These are phyloP conservation scores for Fusarium xyrophilum DNA, from an alignment of 2,329 filamentous ascomycete species.

Conservation along the genomic window DNA sequence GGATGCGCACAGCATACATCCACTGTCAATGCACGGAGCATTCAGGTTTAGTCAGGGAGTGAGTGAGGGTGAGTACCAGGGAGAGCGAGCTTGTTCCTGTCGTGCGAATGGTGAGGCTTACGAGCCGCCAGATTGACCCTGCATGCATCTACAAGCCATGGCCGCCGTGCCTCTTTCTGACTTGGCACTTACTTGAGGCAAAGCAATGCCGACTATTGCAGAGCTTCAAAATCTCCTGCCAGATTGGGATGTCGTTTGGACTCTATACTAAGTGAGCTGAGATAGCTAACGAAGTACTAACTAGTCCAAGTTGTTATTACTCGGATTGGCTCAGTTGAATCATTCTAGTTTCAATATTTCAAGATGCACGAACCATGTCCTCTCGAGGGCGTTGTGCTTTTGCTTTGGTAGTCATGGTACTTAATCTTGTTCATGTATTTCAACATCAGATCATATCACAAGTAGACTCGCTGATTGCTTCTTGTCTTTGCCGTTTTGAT, in stretches of 20 bases:
- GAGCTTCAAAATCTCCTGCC: neutral
- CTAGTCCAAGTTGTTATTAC: too few relatives aligned
- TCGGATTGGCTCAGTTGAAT: neutral
- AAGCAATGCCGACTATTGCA: neutral
- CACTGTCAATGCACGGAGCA: neutral
- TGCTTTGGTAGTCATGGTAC: neutral
- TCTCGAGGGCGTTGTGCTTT: neutral
- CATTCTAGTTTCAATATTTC: neutral
- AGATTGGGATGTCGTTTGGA: neutral
- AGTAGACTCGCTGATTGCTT: neutral
- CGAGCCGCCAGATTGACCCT: neutral
- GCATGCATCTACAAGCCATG: neutral
- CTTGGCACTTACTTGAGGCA: neutral
- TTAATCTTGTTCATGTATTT: neutral
- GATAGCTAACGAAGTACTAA: neutral
- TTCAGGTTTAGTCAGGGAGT: neutral
- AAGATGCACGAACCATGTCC: neutral
- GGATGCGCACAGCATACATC: neutral
- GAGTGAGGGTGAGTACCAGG: neutral
- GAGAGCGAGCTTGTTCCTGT: neutral
- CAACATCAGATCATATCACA: conserved; percentile 16
- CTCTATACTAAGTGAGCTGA: neutral
- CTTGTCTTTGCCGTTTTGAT: neutral
- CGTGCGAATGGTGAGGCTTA: conserved; percentile 1
- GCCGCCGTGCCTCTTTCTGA: neutral